Conservation (phyloP, 768 basidiomycete species). For the Dentipellis sp. region DNA sequence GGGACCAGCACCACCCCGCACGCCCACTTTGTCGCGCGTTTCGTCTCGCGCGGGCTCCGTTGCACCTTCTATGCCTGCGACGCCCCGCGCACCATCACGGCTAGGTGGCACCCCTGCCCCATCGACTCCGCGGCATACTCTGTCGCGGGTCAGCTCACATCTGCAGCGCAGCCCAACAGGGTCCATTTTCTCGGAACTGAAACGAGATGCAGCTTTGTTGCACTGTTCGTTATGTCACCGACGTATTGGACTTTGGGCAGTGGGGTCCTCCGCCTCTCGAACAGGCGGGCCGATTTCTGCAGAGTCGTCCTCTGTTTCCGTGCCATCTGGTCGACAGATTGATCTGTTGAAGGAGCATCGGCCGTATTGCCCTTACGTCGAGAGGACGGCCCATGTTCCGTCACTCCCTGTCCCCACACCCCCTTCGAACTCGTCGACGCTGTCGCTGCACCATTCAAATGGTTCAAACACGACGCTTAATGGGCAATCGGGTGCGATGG, state of each 20-base stretch:
- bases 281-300: constrained; percentile 5
- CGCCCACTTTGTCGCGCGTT: constrained; percentile 9
- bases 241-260: constrained; percentile 13
- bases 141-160: constrained; percentile 3
- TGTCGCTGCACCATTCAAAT: constrained; percentile 16
- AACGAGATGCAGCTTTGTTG: constrained; percentile 14
- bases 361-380: constrained; percentile 80
- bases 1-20: constrained; percentile 2
- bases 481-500: constrained; percentile 30
- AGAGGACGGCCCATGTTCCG: constrained; percentile 57
- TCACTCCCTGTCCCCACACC: constrained; percentile 31
- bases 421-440: constrained; percentile 10
- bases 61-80: constrained; percentile 18
- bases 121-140: constrained; percentile 8
- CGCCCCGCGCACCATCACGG: constrained; percentile 7
- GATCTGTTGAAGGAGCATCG: constrained; percentile 78
- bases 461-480: constrained; percentile 26
- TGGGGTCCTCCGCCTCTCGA: constrained; percentile 5
- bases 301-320: constrained; percentile 14
- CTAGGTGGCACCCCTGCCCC: constrained; percentile 5
- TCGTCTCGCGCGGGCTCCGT: constrained; percentile 21
- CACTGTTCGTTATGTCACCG: constrained; percentile 13
- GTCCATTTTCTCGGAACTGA: constrained; percentile 14
- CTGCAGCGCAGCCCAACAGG: constrained; percentile 9
- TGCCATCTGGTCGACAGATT: constrained; percentile 36